Evolutionary conservation across 2,329 filamentous ascomycete species (phyloP), one percentile per base, ranked within the genome.

Genomic region (Nigrospora osmanthi): DNA sequence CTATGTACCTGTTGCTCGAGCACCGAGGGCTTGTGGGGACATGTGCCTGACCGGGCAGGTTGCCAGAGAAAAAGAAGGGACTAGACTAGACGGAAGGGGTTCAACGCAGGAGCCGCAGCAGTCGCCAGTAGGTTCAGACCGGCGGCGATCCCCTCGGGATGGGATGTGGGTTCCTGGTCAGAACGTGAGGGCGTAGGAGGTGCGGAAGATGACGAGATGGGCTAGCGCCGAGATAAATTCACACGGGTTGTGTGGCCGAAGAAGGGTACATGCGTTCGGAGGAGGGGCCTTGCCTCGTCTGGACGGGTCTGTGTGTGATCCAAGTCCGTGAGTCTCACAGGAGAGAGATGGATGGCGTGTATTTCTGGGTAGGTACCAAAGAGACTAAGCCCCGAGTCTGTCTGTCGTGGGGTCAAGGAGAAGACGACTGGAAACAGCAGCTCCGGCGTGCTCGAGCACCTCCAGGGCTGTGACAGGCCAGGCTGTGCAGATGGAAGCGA

Each of bases 81-180:
- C 36, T 19, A 35, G 23, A 10, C 16, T 33, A 46, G 39, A 46
- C 42, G 30, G 28, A 37, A 46, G 44, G 43, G 43, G 32, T 35
- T 32, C 43, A 31, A 33, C 35, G 35, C 42, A 35, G 37, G 28
- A 43, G 40, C 35, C 17, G 33, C 30, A 38, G 38, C 31, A 41
- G 39, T 12, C 34, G 16, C 23, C 23, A 28, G 23, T 32, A 45
- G 47, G 40, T 23, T 36, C 35, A 31, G 43, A 46, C 43, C 43
- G 35, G 35, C 38, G 43, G 47, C 40, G 47, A 48, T 48, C 47
- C 32, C 40, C 40, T 46, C 39, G 40, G 42, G 40, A 46, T 41
- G 36, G 41, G 19, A 38, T 35, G 40, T 42, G 38, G 39, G 38
- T 39, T 42, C 43, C 40, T 45, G 44, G 40, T 46, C 43, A 48